Base-by-base conservation (phyloP, 1,284 basidiomycete genomes). In the Gastroboletus turbinatus region DNA sequence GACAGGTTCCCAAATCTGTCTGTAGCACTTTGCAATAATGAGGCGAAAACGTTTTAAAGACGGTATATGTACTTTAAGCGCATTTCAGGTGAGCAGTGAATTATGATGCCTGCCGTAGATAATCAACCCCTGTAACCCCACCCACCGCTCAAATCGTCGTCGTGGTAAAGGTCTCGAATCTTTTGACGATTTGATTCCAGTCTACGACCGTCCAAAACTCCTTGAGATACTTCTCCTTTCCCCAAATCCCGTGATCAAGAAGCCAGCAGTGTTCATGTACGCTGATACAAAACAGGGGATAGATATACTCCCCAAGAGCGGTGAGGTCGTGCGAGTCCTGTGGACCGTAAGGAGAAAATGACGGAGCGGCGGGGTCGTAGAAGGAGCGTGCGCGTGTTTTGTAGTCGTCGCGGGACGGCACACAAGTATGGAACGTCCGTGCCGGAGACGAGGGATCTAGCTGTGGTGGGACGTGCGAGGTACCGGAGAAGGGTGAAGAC, bases 221-320 rank as follows among this genome's bases (percentile, higher is more conserved):
- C 67, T 82, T 85, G 64, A 97, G 76, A 79, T 96, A 99, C 69
- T 85, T 81, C 69, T 94, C 92, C 76, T 94, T 94, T 40, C 93
- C 94, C 92, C 93, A 96, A 17, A 99, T 85, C 13, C 96, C 96
- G 67, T 93, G 96, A 58, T 89, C 89, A 48, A 90, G 87, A 63
- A 99, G 77, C 90, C 95, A 99, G 25, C 91, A 88, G 67, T 95
- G 95, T 74, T 98, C 95, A 67, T 94, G 87, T 23, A 96, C 82
- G 53, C 88, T 90, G 59, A 98, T 73, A 63, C 92, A 94, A 67
- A 96, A 88, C 44, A 96, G 71, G 14, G 94, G 94, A 70, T 80
- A 87, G 44, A 96, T 73, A 19, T 77, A 75, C 44, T 84, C 79
- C 30, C 88, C 89, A 17, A 76, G 62, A 0, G 55, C 56, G 36